A percentile compares a stretch with the other conserved stretches of the same genome.
phyloP scores from a whole-genome alignment of 2,329 filamentous ascomycete species.

The Lachnellula willkommii region DNA sequence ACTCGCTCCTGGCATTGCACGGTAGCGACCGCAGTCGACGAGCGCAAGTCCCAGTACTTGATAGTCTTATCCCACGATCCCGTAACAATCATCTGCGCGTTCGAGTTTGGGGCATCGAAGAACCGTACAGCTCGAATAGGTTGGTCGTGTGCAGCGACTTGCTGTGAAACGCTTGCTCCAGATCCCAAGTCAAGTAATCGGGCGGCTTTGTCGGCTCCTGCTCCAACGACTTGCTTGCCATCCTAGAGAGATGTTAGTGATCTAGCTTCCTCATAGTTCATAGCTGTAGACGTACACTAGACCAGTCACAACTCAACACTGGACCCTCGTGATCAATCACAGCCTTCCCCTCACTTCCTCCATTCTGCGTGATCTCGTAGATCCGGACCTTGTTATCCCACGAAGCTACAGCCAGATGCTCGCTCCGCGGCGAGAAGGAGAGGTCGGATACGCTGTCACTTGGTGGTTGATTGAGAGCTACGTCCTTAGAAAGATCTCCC shows the following conservation, averaged over 20 bases:
- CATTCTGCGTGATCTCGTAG: slow-evolving; percentile 78
- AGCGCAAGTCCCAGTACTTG: slow-evolving; percentile 81
- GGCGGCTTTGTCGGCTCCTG: slow-evolving; percentile 84
- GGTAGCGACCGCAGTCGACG: slow-evolving; percentile 57
- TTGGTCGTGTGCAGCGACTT: slow-evolving; percentile 80
- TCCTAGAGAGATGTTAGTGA: slow-evolving; percentile 52
- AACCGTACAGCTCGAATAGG: slow-evolving; percentile 75
- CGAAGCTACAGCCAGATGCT: slow-evolving; percentile 83
- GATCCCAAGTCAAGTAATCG: slow-evolving; percentile 77
- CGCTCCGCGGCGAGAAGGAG: slow-evolving; percentile 68
- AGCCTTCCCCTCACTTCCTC: slow-evolving; percentile 78
- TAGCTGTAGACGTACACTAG: slow-evolving; percentile 58
- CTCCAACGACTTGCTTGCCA: slow-evolving; percentile 81
- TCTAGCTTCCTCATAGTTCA: slow-evolving; percentile 3
- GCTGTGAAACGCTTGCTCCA: slow-evolving; percentile 53
- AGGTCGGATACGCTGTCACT: slow-evolving; percentile 88
- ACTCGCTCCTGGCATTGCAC: slow-evolving; percentile 69
- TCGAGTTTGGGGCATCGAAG: slow-evolving; percentile 59
- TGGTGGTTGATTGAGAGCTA: slow-evolving; percentile 71
- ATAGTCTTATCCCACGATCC: slow-evolving; percentile 89
- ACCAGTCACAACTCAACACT: slow-evolving; percentile 81
- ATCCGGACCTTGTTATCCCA: slow-evolving; percentile 99
- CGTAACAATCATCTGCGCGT: slow-evolving; percentile 78
- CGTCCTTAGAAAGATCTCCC: slow-evolving; percentile 86
- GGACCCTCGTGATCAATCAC: slow-evolving; percentile 81